phyloP scores from a whole-genome alignment of 192 early-diverging fungal species.

The Geranomyces variabilis region DNA sequence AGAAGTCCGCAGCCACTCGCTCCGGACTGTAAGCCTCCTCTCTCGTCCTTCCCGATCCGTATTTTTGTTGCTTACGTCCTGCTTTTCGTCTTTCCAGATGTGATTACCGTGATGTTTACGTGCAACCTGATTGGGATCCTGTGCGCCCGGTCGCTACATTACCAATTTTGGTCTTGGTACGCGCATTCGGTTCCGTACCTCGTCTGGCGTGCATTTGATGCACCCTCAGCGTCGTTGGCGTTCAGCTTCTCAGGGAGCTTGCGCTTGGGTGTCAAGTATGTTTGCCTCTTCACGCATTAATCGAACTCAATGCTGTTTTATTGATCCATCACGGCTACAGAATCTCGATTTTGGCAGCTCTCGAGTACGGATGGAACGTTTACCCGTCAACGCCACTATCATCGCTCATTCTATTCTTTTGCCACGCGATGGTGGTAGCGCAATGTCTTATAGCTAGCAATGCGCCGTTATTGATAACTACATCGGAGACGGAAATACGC shows the following conservation, averaged over 20 bases:
- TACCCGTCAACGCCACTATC: constrained; percentile 74
- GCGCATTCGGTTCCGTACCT: constrained; percentile 82
- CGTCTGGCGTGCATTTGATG: constrained; percentile 52
- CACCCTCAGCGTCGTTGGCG: not conserved
- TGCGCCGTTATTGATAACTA: no score
- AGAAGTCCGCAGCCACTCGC: not conserved
- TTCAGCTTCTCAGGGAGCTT: constrained; percentile 17
- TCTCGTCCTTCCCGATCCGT: not conserved
- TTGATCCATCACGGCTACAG: no score
- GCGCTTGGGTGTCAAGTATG: constrained; percentile 35
- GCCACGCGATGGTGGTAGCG: constrained; percentile 38
- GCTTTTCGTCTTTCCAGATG: no score
- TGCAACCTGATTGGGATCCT: constrained; percentile 89
- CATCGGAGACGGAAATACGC: no score
- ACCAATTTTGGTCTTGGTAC: constrained; percentile 98
- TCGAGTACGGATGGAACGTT: constrained; percentile 87
- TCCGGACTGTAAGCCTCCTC: constrained; percentile 17
- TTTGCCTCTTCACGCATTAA: not conserved
- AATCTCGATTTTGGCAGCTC: not conserved
- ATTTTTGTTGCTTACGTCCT: no score
- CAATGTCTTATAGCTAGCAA: not conserved
- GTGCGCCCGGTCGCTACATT: constrained; percentile 88
- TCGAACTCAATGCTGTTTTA: not conserved
- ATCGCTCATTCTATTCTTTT: constrained; percentile 49
- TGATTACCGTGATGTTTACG: constrained; percentile 74